Percentiles rank a stretch among this genome's conserved stretches.
These are phyloP conservation scores for Sphaerobolus stellatus DNA, from an alignment of 1,284 basidiomycete species.

Conservation along the genomic window DNA sequence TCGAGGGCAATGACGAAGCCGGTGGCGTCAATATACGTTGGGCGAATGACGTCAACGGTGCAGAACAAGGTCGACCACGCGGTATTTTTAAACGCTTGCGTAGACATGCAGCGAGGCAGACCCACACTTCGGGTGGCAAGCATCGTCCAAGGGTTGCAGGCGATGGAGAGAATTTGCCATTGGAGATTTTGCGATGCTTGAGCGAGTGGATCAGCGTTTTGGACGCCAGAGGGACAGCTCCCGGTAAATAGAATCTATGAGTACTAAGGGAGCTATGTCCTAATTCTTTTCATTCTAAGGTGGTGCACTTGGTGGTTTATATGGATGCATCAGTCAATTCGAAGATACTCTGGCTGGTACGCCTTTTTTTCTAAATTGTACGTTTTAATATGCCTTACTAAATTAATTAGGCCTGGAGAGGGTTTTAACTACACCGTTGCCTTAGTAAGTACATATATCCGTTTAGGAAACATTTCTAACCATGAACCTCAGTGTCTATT, in stretches of 20 bases:
- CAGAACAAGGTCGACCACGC: no score
- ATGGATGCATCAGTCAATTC: constrained; percentile 46
- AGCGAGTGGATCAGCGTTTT: constrained; percentile 59
- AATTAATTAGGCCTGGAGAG: constrained; percentile 46
- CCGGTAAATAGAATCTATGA: constrained; percentile 36
- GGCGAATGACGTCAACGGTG: constrained; percentile 26
- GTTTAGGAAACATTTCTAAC: background rate
- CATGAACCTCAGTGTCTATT: constrained; percentile 48
- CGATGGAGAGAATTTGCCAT: constrained; percentile 46
- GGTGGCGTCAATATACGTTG: constrained; percentile 30
- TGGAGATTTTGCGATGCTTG: constrained; percentile 53
- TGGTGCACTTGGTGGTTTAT: constrained; percentile 50
- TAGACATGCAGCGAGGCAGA: constrained; percentile 9
- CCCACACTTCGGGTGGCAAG: constrained; percentile 27
- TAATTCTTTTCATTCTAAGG: constrained; percentile 31
- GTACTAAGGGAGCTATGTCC: background rate
- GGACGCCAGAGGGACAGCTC: constrained; percentile 54
- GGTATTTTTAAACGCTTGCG: background rate
- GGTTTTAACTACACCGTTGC: constrained; percentile 62
- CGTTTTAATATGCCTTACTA: background rate
- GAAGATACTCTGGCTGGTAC: constrained; percentile 55
- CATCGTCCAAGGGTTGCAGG: constrained; percentile 39
- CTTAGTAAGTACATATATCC: constrained; percentile 48
- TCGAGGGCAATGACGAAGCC: constrained; percentile 14
- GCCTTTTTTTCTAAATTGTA: constrained; percentile 18